Evolutionary conservation across 2,329 filamentous ascomycete species (phyloP).

Genomic region (Fusarium buxicola): DNA sequence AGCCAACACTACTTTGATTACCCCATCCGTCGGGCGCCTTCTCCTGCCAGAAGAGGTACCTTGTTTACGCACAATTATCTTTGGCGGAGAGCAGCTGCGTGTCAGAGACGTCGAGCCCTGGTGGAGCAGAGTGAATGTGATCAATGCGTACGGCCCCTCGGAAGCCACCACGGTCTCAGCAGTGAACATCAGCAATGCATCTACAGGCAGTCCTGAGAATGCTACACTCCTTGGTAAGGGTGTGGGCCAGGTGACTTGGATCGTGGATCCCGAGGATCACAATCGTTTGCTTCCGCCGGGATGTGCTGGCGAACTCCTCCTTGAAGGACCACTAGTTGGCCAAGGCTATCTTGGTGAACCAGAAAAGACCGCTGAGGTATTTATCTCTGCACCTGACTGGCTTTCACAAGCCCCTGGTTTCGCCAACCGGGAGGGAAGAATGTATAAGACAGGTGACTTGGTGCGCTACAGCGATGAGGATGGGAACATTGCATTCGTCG

Average conservation of each 20-base stretch:
- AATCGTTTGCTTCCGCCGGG: conserved; percentile 31
- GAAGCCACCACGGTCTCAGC: not conserved
- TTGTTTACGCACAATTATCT: not conserved
- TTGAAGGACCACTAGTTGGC: conserved; percentile 38
- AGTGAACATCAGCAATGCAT: too few species aligned
- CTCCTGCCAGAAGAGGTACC: not conserved
- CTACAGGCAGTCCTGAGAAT: not conserved
- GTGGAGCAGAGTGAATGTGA: not conserved
- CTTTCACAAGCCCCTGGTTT: conserved; percentile 29
- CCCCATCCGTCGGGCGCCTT: not conserved
- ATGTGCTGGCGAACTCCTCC: conserved; percentile 36
- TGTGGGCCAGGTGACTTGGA: conserved; percentile 22
- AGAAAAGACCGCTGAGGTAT: conserved; percentile 37
- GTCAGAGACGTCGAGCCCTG: too few species aligned
- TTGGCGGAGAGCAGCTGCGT: not conserved
- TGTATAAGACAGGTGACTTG: conserved; percentile 30
- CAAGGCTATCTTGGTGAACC: conserved; percentile 31
- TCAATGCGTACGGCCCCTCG: not conserved
- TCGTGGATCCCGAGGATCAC: conserved; percentile 34
- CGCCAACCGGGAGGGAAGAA: conserved; percentile 17
- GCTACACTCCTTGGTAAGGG: not conserved
- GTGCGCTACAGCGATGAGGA: conserved; percentile 29
- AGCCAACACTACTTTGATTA: not conserved
- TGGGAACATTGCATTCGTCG: not conserved
- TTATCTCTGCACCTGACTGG: conserved; percentile 45